A percentile compares a stretch with the other conserved stretches of the same genome.
These are phyloP conservation scores for Pseudonectria foliicola DNA, from an alignment of 2,329 filamentous ascomycete species.

Conservation along the genomic window DNA sequence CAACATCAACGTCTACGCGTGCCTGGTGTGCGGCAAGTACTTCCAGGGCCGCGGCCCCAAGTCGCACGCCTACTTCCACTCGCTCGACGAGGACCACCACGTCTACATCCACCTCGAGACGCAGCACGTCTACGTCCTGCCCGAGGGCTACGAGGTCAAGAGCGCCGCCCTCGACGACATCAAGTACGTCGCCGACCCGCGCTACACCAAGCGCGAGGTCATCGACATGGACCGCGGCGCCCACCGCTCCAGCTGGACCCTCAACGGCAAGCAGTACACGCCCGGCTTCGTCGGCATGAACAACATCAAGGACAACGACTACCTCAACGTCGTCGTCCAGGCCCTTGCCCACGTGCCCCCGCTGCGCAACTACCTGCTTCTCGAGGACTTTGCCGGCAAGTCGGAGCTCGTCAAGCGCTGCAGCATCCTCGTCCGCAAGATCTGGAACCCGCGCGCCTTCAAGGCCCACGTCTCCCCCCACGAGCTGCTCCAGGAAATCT, in stretches of 20 bases:
- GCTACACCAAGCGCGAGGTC: constrained; percentile 75
- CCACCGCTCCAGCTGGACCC: constrained; percentile 59
- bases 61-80: constrained; percentile 96
- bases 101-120: constrained; percentile 97
- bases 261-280: constrained; percentile 76
- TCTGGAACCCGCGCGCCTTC: constrained; percentile 97
- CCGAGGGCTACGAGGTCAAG: constrained; percentile 93
- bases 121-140: constrained; percentile 83
- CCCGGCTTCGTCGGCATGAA: constrained; percentile 98
- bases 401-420: constrained; percentile 82
- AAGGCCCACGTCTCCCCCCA: constrained; percentile 95
- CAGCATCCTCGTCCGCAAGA: constrained; percentile 85
- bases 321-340: constrained; percentile 92
- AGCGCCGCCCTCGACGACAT: constrained; percentile 95
- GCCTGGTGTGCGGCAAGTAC: constrained; percentile 95
- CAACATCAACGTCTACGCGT: constrained; percentile 98
- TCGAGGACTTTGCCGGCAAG: constrained; percentile 68
- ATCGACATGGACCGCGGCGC: constrained; percentile 65
- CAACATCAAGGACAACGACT: constrained; percentile 99
- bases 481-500: constrained; percentile 92
- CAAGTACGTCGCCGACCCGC: constrained; percentile 93
- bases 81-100: constrained; percentile 90
- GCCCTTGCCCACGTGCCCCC: constrained; percentile 84
- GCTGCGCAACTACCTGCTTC: constrained; percentile 83
- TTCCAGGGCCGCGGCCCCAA: constrained; percentile 90